Base-by-base conservation (phyloP, 2,329 filamentous ascomycete species). In the Kalmusia sp. region DNA sequence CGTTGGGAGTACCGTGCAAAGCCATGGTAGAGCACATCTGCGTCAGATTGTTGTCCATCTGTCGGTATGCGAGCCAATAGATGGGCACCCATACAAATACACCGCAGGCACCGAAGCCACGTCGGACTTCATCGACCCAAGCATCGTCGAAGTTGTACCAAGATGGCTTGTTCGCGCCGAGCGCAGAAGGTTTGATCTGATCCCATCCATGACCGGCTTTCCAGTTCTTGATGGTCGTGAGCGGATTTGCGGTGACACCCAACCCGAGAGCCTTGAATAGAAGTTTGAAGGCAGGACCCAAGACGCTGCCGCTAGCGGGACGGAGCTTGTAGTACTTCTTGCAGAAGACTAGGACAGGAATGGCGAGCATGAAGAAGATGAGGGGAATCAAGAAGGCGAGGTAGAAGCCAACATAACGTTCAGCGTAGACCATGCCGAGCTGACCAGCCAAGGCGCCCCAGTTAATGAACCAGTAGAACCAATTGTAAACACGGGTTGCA, bases 141-240 rank as follows among this genome's bases (percentile, higher is more conserved):
- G 83, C 83, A 60, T 92, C 89, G 55, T 92, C 89, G 62, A 90
- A 91, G 0, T 85, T 89, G 86, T 92, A 91, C 87, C 88, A 91
- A 0, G 54, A 40, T 0, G 88, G 88, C 35, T 84, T 83, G 54
- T 81, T 68, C 0, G 71, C 70, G 5, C 44, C 44, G 6, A 81
- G 82, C 2, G 77, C 76, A 63, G 84, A 88, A 3, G 88, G 88
- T 74, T 88, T 89, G 51, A 84, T 82, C 1, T 73, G 62, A 11
- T 89, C 83, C 84, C 87, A 90, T 7, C 44, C 44, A 5, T 47
- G 31, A 11, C 44, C 44, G 1, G 8, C 17, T 24, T 17, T 37
- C 44, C 44, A 47, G 33, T 47, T 47, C 33, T 47, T 47, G 33
- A 47, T 19, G 3, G 44, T 47, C 33, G 22, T 11, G 9, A 37